Percentiles rank a stretch among this genome's conserved stretches.
Evolutionary conservation across 768 basidiomycete species (phyloP).

Genomic region (Phlebiopsis flavidoalba): DNA sequence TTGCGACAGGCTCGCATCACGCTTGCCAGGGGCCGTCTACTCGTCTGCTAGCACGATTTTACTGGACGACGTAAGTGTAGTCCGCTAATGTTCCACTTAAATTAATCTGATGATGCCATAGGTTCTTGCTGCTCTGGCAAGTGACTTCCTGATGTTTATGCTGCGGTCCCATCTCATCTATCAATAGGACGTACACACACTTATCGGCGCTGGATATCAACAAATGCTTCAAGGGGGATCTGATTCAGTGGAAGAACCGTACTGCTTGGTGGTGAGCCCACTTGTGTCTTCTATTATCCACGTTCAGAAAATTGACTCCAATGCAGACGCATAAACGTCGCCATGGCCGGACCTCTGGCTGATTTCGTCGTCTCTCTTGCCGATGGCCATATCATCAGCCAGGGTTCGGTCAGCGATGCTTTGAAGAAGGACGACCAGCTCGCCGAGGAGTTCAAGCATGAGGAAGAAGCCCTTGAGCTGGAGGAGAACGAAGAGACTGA

Average conservation of each 20-base stretch:
- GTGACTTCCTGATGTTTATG: no score
- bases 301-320: neutral
- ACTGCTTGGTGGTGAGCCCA: constrained; percentile 41
- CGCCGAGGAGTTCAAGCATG: constrained; percentile 21
- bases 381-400: constrained; percentile 45
- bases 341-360: constrained; percentile 46
- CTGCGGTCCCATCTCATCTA: neutral
- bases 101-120: neutral
- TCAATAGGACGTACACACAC: constrained; percentile 42
- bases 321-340: constrained; percentile 43
- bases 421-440: constrained; percentile 35
- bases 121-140: neutral
- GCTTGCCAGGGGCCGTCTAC: constrained; percentile 55
- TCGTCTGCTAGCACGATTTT: constrained; percentile 57
- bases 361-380: constrained; percentile 47
- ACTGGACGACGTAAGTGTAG: constrained; percentile 55
- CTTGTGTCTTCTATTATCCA: neutral
- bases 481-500: constrained; percentile 14
- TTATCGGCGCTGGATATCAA: constrained; percentile 45
- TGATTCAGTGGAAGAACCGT: constrained; percentile 47
- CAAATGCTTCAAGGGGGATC: constrained; percentile 42
- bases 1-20: constrained; percentile 44
- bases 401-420: constrained; percentile 42
- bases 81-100: neutral
- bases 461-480: constrained; percentile 17